Evolutionary conservation across 2,329 filamentous ascomycete species (phyloP).

Genomic region (Stemphylium beticola): DNA sequence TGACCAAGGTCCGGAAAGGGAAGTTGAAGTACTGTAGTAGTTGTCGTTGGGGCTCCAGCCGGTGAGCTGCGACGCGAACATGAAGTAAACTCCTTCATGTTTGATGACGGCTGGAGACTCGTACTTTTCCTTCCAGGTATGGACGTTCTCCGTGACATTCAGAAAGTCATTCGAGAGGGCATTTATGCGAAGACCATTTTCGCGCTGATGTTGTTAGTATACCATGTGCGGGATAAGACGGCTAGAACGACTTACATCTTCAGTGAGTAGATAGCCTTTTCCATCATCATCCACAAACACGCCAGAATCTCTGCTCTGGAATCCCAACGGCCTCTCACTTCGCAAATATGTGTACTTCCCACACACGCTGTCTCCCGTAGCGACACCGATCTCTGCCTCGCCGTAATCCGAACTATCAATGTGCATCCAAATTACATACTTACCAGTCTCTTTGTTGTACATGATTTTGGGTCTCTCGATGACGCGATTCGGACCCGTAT

Average conservation of each 20-base stretch:
- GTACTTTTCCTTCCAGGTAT: slow-evolving; percentile 61
- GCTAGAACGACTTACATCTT: slow-evolving; percentile 59
- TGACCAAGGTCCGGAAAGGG: slow-evolving; percentile 66
- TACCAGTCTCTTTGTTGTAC: slow-evolving; percentile 67
- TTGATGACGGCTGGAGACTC: slow-evolving; percentile 71
- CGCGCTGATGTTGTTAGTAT: slow-evolving; percentile 51
- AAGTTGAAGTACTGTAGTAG: slow-evolving; percentile 65
- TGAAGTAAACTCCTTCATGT: slow-evolving; percentile 65
- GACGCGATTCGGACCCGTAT: slow-evolving; percentile 66
- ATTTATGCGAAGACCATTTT: slow-evolving; percentile 64
- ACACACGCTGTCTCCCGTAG: slow-evolving; percentile 64
- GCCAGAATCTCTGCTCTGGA: slow-evolving; percentile 64
- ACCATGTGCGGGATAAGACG: background rate
- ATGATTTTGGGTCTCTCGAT: slow-evolving; percentile 73
- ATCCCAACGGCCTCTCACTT: slow-evolving; percentile 56
- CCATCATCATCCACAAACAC: slow-evolving; percentile 68
- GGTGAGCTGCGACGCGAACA: slow-evolving; percentile 63
- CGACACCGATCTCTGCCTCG: slow-evolving; percentile 70
- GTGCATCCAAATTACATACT: slow-evolving; percentile 74
- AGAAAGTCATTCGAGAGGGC: slow-evolving; percentile 64
- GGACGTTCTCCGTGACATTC: slow-evolving; percentile 56
- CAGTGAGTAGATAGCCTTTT: slow-evolving; percentile 65
- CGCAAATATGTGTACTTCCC: slow-evolving; percentile 63
- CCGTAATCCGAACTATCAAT: slow-evolving; percentile 67
- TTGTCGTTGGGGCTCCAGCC: slow-evolving; percentile 69